Conservation (phyloP, 768 basidiomycete genomes). For the Russula virescens region DNA sequence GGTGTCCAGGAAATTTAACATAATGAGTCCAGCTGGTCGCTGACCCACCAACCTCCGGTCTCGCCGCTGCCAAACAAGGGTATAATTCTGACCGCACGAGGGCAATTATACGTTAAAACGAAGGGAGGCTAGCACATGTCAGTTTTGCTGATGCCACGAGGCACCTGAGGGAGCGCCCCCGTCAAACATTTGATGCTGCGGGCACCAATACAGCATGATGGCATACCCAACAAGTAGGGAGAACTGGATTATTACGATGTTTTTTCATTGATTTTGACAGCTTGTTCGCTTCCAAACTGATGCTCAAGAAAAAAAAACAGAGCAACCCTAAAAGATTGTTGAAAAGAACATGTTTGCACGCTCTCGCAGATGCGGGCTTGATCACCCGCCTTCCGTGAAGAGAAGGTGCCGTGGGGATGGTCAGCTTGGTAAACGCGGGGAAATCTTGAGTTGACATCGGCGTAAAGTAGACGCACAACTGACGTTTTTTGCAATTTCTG, state of each 20-base stretch:
- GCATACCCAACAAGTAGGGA: background rate
- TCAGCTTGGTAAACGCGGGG: background rate
- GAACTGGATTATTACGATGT: background rate
- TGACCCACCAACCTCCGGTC: background rate
- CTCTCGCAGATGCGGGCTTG: background rate
- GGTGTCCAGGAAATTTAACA: background rate
- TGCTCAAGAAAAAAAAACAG: background rate
- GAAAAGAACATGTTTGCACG: background rate
- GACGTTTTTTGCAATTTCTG: background rate
- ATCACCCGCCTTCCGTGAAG: background rate
- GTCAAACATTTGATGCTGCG: background rate
- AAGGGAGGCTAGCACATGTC: background rate
- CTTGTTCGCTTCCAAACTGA: background rate
- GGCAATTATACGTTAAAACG: too few relatives aligned
- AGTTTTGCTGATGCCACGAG: background rate
- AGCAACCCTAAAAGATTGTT: conserved; percentile 6
- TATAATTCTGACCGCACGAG: background rate
- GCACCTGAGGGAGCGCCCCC: background rate
- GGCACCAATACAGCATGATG: background rate
- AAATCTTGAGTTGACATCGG: background rate
- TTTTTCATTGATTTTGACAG: background rate
- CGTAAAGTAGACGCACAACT: too few relatives aligned
- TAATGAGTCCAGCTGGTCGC: background rate
- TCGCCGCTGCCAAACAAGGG: background rate
- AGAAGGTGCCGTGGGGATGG: background rate